These are phyloP conservation scores for Termitomyces sp. DNA, from an alignment of 768 basidiomycete genomes.

Conservation along the genomic window DNA sequence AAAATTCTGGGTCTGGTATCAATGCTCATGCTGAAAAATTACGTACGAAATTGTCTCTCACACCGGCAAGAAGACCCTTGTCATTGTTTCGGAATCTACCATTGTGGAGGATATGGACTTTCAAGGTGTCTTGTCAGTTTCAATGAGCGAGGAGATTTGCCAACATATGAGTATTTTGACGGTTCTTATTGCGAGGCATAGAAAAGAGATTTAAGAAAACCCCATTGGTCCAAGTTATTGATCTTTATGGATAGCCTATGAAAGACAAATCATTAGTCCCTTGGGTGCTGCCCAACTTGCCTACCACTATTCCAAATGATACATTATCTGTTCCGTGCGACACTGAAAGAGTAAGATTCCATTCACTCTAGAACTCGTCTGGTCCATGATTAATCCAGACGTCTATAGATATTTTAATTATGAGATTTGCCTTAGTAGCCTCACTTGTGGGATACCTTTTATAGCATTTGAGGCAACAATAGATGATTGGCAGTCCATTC, in stretches of 20 bases:
- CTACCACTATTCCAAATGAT: conserved; percentile 3
- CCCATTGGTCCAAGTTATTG: neutral
- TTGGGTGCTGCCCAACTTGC: no score
- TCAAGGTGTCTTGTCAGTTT: conserved; percentile 21
- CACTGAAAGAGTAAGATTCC: neutral
- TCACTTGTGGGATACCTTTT: conserved; percentile 21
- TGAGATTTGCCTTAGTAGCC: no score
- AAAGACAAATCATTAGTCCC: no score
- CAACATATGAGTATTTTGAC: neutral
- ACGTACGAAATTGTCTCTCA: conserved; percentile 28
- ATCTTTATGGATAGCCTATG: neutral
- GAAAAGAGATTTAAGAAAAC: no score
- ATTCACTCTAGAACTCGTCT: neutral
- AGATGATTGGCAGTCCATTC: conserved; percentile 20
- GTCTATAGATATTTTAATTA: conserved; percentile 16
- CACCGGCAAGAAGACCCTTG: conserved; percentile 27
- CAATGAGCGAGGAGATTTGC: conserved; percentile 17
- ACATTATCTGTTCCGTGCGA: conserved; percentile 6
- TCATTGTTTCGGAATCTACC: conserved; percentile 13
- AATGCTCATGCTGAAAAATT: conserved; percentile 28
- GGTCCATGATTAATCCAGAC: neutral
- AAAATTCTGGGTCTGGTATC: conserved; percentile 7
- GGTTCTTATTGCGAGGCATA: neutral
- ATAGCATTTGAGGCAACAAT: conserved; percentile 20
- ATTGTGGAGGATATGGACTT: conserved; percentile 26